Conservation (phyloP, 1,139 yeast genomes). For the Taphrina communis region DNA sequence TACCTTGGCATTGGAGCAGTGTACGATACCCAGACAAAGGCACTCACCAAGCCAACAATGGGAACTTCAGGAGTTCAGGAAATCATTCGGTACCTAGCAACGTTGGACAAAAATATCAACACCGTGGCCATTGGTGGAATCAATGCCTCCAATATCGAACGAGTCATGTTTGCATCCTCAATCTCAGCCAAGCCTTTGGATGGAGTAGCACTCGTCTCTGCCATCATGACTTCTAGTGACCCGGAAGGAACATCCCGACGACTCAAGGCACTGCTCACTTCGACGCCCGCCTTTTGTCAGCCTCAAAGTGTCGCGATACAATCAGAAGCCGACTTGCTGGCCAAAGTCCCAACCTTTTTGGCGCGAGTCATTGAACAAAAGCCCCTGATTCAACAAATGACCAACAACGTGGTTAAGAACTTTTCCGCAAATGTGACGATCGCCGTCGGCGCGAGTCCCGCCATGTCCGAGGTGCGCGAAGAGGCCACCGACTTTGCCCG, state of each 20-base stretch:
- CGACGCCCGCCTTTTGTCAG: slow-evolving; percentile 46
- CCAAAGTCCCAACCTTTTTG: slow-evolving; percentile 2
- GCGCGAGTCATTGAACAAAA: slow-evolving; percentile 41
- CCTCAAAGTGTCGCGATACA: slow-evolving; percentile 3
- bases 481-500: slow-evolving; percentile 74
- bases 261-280: slow-evolving; percentile 46
- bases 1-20: slow-evolving; percentile 88
- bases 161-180: slow-evolving; percentile 61
- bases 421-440: slow-evolving; percentile 88
- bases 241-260: slow-evolving; percentile 63
- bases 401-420: slow-evolving; percentile 87
- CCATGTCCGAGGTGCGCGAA: slow-evolving; percentile 78
- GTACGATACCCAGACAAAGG: slow-evolving; percentile 75
- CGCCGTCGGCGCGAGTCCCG: slow-evolving; percentile 85
- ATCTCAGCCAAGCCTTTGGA: slow-evolving; percentile 61
- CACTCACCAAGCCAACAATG: slow-evolving; percentile 59
- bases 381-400: slow-evolving; percentile 85
- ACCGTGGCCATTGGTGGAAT: slow-evolving; percentile 90
- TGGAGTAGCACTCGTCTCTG: slow-evolving; percentile 87
- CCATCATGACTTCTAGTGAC: slow-evolving; percentile 72
- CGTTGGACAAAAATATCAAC: slow-evolving; percentile 43
- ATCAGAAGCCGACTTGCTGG: background rate
- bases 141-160: slow-evolving; percentile 66
- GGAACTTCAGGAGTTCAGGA: slow-evolving; percentile 73
- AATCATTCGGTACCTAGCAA: slow-evolving; percentile 54